Base-by-base conservation (phyloP, 2,329 filamentous ascomycete genomes). In the Delphinella strobiligena region DNA sequence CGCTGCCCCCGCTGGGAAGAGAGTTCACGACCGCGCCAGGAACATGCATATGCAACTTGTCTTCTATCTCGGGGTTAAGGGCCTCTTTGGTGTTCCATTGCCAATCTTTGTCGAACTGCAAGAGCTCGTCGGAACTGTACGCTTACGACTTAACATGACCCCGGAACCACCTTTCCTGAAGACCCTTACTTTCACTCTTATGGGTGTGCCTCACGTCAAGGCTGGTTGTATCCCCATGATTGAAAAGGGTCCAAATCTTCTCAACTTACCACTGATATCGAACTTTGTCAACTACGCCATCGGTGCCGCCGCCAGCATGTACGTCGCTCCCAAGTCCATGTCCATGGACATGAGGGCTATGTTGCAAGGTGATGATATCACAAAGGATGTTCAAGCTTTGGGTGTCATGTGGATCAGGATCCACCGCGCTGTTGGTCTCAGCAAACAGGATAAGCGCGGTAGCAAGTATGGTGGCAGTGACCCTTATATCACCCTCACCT, bases 11-110 rank as follows among this genome's bases (percentile, higher is more conserved):
- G 80, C 75, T 2, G 71, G 75, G 4, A 68, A 69, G 42, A 74
- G 79, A 35, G 72, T 86, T 11, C 81, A 83, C 2, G 81, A 83
- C 34, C 91, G 88, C 60, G 86, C 87, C 4, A 76, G 82, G 49
- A 96, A 95, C 57, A 94, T 95, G 85, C 88, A 93, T 53, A 94
- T 95, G 86, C 82, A 93, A 52, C 63, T 96, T 11, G 76, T 95
- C 7, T 96, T 98, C 59, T 96, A 95, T 48, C 72, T 96, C 1
- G 91, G 91, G 42, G 67, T 93, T 54, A 86, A 83, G 54, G 88
- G 88, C 0, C 68, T 95, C 4, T 91, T 95, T 49, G 88, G 88
- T 19, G 79, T 94, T 0, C 87, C 87, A 0, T 68, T 94, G 15
- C 87, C 86, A 0, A 82, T 93, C 36, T 93, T 81, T 55, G 86